Percentiles rank a stretch among this genome's conserved stretches.
phyloP scores from a whole-genome alignment of 495 filamentous ascomycete genomes.

The Cercophora samala region DNA sequence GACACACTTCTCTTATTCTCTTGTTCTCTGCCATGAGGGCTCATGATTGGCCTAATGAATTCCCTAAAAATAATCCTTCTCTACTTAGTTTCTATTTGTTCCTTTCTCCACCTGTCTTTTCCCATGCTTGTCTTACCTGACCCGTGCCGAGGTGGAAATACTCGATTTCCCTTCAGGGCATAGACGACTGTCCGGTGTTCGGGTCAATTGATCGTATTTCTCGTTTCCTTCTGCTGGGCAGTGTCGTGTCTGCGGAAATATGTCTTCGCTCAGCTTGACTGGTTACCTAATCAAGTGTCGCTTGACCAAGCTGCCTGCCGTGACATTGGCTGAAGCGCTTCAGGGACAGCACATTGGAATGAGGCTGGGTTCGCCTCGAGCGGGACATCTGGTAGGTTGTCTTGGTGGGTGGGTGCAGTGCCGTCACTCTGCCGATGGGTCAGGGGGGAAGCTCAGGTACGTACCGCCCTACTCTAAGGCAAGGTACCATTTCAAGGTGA shows the following conservation, averaged over 20 bases:
- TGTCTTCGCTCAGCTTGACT: slow-evolving; percentile 10
- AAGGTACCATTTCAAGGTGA: slow-evolving; percentile 6
- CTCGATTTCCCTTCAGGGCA: neutral
- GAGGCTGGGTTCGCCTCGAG: slow-evolving; percentile 24
- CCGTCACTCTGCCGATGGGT: slow-evolving; percentile 12
- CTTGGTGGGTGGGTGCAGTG: neutral
- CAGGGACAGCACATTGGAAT: slow-evolving; percentile 16
- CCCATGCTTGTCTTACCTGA: neutral
- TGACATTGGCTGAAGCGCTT: slow-evolving; percentile 2
- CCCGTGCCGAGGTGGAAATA: neutral
- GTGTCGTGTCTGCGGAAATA: neutral
- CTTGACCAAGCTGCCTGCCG: slow-evolving; percentile 3
- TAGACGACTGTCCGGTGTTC: neutral
- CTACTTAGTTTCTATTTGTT: neutral
- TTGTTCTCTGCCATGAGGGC: neutral
- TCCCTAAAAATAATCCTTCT: neutral
- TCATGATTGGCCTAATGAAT: neutral
- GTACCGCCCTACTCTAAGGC: neutral
- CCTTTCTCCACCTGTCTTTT: slow-evolving; percentile 1
- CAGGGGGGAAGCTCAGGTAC: neutral
- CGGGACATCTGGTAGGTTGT: neutral
- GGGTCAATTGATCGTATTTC: slow-evolving; percentile 18
- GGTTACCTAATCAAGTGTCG: slow-evolving; percentile 18
- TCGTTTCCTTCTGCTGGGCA: slow-evolving; percentile 8
- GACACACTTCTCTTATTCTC: too few relatives aligned